Conservation (phyloP, 345 rosid genomes). For the Moricandia arvensis region DNA sequence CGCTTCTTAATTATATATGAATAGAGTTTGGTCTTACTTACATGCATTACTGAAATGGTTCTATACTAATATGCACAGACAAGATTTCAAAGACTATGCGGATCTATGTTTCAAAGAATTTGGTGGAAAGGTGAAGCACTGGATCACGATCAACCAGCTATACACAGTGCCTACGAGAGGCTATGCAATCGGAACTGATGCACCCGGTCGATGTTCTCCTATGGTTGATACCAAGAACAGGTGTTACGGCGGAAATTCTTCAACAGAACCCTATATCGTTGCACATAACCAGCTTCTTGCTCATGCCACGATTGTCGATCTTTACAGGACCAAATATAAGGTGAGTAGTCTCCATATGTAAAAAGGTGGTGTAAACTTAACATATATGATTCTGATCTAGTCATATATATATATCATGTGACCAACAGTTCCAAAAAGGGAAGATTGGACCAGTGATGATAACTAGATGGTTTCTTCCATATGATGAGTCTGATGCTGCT, state of each 20-base stretch:
- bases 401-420: background rate
- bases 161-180: background rate
- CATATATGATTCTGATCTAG: background rate
- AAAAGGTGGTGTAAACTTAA: background rate
- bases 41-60: background rate
- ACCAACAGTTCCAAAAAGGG: background rate
- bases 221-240: background rate
- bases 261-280: background rate
- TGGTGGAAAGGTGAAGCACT: background rate
- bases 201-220: background rate
- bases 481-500: background rate
- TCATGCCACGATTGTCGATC: background rate
- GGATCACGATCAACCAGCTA: background rate
- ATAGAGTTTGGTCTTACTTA: background rate
- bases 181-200: background rate
- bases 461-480: background rate
- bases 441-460: background rate
- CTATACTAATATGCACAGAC: background rate
- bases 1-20: background rate
- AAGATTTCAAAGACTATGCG: background rate
- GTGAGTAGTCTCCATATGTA: background rate
- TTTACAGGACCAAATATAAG: background rate
- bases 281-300: slow-evolving; percentile 4
- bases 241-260: background rate
- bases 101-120: background rate